Conservation (phyloP, 441 rosid genomes). For the Syzygium syzygioides region DNA sequence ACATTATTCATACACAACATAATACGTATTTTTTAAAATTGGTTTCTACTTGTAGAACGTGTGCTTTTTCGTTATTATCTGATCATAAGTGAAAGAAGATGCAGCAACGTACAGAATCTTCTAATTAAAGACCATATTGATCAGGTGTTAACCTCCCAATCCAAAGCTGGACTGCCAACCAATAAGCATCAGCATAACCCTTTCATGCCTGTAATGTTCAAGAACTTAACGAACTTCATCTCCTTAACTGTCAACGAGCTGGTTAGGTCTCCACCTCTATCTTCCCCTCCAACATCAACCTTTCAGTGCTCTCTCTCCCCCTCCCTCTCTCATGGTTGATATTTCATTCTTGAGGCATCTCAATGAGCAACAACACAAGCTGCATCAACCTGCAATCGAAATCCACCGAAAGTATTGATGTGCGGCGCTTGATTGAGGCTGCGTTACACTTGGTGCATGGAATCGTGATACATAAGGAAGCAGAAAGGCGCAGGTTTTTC, state of each 20-base stretch:
- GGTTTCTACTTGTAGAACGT: too few relatives aligned
- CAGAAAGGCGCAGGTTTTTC: not conserved
- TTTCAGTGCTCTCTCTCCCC: not conserved
- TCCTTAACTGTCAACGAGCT: not conserved
- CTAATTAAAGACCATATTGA: not conserved
- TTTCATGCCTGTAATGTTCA: not conserved
- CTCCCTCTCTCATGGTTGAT: not conserved
- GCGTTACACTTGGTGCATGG: not conserved
- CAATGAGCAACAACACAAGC: not conserved
- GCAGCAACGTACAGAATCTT: not conserved
- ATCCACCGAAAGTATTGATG: not conserved
- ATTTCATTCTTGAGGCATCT: not conserved
- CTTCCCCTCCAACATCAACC: not conserved
- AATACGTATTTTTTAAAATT: not conserved
- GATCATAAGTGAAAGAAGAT: too few relatives aligned
- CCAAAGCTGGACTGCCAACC: not conserved
- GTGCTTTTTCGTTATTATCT: too few relatives aligned
- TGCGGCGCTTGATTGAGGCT: not conserved
- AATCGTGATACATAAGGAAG: not conserved
- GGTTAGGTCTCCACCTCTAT: not conserved
- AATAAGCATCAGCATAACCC: not conserved
- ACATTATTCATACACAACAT: not conserved
- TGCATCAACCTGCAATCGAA: not conserved
- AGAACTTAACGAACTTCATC: not conserved
- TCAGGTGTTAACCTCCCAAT: not conserved